Base-by-base conservation (phyloP, 208 protist species). In the Crithidia expoeki region DNA sequence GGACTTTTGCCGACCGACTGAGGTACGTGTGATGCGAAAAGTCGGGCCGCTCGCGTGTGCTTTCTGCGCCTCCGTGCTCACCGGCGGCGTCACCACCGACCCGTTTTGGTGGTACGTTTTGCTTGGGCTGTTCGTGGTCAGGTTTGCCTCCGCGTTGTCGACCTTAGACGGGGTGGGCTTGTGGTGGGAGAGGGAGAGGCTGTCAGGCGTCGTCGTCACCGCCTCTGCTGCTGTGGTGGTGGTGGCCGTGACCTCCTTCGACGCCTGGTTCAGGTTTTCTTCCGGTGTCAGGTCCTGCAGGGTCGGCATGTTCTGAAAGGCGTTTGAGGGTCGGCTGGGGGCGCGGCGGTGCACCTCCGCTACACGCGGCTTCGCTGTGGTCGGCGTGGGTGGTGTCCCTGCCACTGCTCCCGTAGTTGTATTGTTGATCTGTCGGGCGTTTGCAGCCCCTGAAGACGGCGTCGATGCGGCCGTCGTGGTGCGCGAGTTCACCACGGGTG, bases 331-430 rank as follows among this genome's bases (percentile, higher is more conserved):
- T 14, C 53, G 10, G 33, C 40, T 47, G 44, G 57, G 27, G 30
- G 47, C 52, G n/a, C 61, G 69, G 4, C 63, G 64, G 34, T 76
- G 61, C 27, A 70, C 52, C 34, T 70, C 67, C 21, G 61, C 27
- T 14, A 53, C 47, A 19, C 50, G 62, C 21, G 49, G 64, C 67
- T 65, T 73, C 55, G 53, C 33, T 36, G 52, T 51, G 16, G 62
- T 62, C 38, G 25, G 4, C 14, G 67, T 14, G 12, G 57, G 14
- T 21, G 55, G 5, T 17, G 34, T n/a, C 1, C 3, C 47, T 23
- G 23, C n/a, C 40, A 47, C 38, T 17, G 3, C 19, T 21, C 30
- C 21, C 25, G 14, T 28, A 7, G 47, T 16, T 4, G 21, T 23
- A 30, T 4, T 21, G 28, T 6, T 40, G 60, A n/a, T 36, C n/a